Percentiles rank a stretch among this genome's conserved stretches.
These are phyloP conservation scores for Cordyceps cateniannulata DNA, from an alignment of 2,329 filamentous ascomycete species.

Conservation along the genomic window DNA sequence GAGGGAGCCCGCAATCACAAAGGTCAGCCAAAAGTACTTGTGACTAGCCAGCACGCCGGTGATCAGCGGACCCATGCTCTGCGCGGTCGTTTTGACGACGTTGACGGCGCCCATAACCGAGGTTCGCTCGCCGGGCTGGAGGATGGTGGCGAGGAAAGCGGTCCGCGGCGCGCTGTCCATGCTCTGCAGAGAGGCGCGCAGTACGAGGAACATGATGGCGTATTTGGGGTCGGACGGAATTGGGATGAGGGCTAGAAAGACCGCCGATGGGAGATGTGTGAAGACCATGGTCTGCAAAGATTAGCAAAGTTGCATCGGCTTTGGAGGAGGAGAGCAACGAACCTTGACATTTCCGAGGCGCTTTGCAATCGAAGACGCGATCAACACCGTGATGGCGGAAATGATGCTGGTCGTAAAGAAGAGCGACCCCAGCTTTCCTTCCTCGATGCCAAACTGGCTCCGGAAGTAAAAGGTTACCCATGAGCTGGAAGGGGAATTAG, in stretches of 20 bases:
- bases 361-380: slow-evolving; percentile 48
- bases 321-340: slow-evolving; percentile 22
- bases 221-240: slow-evolving; percentile 45
- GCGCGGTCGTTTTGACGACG: slow-evolving; percentile 58
- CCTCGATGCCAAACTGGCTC: slow-evolving; percentile 39
- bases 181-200: slow-evolving; percentile 54
- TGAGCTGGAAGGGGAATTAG: slow-evolving; percentile 30
- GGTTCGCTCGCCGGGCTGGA: slow-evolving; percentile 60
- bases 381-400: slow-evolving; percentile 43
- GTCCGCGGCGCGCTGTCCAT: slow-evolving; percentile 68
- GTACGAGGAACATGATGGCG: slow-evolving; percentile 53
- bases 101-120: slow-evolving; percentile 67
- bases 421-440: slow-evolving; percentile 45
- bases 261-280: slow-evolving; percentile 62
- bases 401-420: slow-evolving; percentile 50
- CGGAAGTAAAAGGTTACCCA: slow-evolving; percentile 54
- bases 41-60: slow-evolving; percentile 56
- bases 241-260: slow-evolving; percentile 59
- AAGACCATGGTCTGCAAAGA: slow-evolving; percentile 60
- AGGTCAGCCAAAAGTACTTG: slow-evolving; percentile 54
- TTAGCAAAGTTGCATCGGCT: neutral
- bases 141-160: slow-evolving; percentile 61
- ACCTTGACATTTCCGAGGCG: slow-evolving; percentile 58
- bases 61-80: slow-evolving; percentile 55
- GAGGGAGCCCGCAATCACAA: slow-evolving; percentile 55